A percentile compares a stretch with the other conserved stretches of the same genome.
phyloP scores from a whole-genome alignment of 257 asterid species.

The Solanum dulcamara region DNA sequence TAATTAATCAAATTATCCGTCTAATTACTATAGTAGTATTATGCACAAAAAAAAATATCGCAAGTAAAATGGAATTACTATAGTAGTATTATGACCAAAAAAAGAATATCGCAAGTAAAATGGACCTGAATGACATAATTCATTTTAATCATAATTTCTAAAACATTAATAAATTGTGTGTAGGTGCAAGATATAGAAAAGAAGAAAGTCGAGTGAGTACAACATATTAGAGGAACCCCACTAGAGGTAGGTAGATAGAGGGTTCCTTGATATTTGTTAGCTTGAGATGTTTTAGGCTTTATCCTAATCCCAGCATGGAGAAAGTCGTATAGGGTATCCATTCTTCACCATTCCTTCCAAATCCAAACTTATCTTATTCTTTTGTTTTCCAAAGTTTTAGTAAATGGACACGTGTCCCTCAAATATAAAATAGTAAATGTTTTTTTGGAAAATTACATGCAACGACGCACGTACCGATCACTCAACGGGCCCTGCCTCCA shows the following conservation, averaged over 20 bases:
- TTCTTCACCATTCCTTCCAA: conserved; percentile 26
- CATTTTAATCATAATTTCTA: no score
- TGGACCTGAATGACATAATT: neutral
- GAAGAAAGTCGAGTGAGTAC: no score
- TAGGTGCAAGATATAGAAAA: no score
- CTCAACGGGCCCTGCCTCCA: conserved; percentile 13
- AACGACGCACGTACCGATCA: conserved; percentile 15
- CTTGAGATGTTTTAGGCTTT: neutral
- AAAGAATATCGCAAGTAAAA: no score
- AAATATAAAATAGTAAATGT: neutral
- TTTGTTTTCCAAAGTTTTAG: neutral
- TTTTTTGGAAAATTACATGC: neutral
- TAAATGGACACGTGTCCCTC: conserved; percentile 14
- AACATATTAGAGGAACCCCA: neutral
- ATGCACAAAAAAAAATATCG: no score
- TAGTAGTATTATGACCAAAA: no score
- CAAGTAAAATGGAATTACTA: no score
- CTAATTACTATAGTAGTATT: no score
- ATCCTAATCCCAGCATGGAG: conserved; percentile 1
- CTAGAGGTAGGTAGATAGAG: neutral
- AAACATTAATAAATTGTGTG: no score
- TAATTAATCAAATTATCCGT: no score
- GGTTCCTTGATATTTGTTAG: neutral
- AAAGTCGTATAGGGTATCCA: conserved; percentile 3
- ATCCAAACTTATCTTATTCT: conserved; percentile 16